These are phyloP conservation scores for Paraglomus occultum DNA, from an alignment of 192 early-diverging fungal genomes.

Conservation along the genomic window DNA sequence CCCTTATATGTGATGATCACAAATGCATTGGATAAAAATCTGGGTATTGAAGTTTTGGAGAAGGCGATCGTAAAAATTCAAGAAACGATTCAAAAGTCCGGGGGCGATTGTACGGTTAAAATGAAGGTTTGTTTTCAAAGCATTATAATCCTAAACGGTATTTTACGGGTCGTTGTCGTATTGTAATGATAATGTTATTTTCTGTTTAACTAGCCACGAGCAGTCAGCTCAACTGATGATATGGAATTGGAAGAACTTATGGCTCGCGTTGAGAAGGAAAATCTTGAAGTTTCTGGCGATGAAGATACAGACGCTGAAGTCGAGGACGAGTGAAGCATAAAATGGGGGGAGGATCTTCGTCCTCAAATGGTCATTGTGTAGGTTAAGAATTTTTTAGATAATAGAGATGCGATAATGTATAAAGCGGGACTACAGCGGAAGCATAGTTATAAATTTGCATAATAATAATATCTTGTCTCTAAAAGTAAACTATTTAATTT, in stretches of 20 bases:
- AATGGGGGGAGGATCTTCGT: background rate
- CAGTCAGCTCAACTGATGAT: conserved; percentile 91
- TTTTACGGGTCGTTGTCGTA: background rate
- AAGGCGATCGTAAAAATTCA: conserved; percentile 81
- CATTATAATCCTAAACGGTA: conserved; percentile 23
- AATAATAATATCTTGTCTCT: no score
- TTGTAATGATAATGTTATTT: background rate
- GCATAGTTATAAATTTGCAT: no score
- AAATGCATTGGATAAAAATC: conserved; percentile 76
- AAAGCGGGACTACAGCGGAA: no score
- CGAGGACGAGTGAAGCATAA: conserved; percentile 37
- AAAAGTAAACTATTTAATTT: no score
- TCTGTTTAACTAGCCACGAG: conserved; percentile 62
- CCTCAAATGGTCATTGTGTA: no score
- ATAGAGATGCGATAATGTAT: no score
- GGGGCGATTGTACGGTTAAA: conserved; percentile 75
- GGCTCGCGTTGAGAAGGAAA: conserved; percentile 87
- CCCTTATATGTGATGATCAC: conserved; percentile 93
- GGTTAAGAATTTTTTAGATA: no score
- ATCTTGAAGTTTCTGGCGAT: conserved; percentile 90
- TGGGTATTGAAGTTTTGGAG: conserved; percentile 87
- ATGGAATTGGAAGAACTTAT: conserved; percentile 88
- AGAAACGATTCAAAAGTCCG: conserved; percentile 68
- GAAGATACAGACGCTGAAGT: conserved; percentile 75
- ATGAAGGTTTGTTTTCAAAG: no score